Evolutionary conservation across 1,284 basidiomycete species (phyloP).

Genomic region (Naganishia sp.): DNA sequence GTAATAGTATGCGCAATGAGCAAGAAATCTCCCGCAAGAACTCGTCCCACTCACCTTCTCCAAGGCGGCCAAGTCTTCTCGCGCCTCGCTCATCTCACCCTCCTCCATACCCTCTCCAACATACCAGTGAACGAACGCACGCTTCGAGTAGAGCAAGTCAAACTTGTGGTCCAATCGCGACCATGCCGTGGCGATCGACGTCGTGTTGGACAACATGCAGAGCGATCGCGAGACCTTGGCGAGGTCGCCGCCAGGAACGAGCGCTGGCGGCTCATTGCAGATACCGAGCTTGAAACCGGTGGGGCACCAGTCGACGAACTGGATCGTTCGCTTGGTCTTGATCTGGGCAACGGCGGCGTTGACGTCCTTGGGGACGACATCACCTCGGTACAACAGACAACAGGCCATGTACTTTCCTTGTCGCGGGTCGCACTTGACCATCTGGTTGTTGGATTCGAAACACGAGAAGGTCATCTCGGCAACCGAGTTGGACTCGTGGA

Average conservation of each 20-base stretch:
- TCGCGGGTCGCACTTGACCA: slow-evolving; percentile 96
- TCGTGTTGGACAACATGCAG: slow-evolving; percentile 83
- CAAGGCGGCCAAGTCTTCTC: slow-evolving; percentile 93
- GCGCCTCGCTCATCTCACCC: slow-evolving; percentile 96
- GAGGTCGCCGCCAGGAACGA: slow-evolving; percentile 90
- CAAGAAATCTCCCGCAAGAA: not conserved
- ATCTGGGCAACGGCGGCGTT: slow-evolving; percentile 90
- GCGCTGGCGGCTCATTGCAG: slow-evolving; percentile 91
- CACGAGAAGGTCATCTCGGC: slow-evolving; percentile 98
- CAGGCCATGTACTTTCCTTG: slow-evolving; percentile 98
- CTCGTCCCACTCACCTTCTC: slow-evolving; percentile 66
- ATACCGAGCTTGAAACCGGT: slow-evolving; percentile 98
- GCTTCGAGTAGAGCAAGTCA: slow-evolving; percentile 91
- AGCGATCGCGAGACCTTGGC: slow-evolving; percentile 91
- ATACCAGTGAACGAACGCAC: slow-evolving; percentile 89
- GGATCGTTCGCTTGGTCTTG: slow-evolving; percentile 96
- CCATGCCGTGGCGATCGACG: slow-evolving; percentile 85
- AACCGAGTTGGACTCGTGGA: slow-evolving; percentile 96
- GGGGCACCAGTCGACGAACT: slow-evolving; percentile 95
- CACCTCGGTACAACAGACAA: slow-evolving; percentile 86
- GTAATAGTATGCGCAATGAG: slow-evolving; percentile 60
- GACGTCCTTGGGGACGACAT: slow-evolving; percentile 96
- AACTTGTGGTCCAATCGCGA: slow-evolving; percentile 97
- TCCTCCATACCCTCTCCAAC: slow-evolving; percentile 99
- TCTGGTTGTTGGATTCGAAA: slow-evolving; percentile 97